Percentiles rank a stretch among this genome's conserved stretches.
Evolutionary conservation across 1,284 basidiomycete species (phyloP).

Genomic region (Veloporphyrellus conicus): DNA sequence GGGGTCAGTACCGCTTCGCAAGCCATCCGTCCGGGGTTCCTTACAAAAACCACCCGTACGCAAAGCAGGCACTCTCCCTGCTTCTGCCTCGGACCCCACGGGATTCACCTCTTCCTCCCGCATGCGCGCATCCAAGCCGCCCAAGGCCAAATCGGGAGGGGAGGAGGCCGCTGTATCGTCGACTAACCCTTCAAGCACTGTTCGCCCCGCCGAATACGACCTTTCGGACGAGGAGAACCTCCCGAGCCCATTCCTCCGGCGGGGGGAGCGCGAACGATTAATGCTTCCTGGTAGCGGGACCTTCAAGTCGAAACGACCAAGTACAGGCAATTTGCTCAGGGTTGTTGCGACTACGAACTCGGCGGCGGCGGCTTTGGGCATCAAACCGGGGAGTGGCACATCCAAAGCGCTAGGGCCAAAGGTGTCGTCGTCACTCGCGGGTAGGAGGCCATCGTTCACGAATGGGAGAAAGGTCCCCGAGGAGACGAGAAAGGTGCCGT

Average conservation of each 20-base stretch:
- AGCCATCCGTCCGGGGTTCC: conserved; percentile 31
- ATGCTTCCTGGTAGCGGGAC: conserved; percentile 12
- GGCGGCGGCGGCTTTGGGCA: conserved; percentile 31
- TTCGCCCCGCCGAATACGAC: conserved; percentile 49
- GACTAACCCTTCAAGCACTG: conserved; percentile 8
- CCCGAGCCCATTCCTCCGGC: conserved; percentile 77
- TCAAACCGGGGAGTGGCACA: conserved; percentile 17
- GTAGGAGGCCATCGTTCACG: conserved; percentile 30
- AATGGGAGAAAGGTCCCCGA: conserved; percentile 48
- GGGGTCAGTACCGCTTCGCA: conserved; percentile 24
- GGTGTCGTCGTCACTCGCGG: conserved; percentile 10
- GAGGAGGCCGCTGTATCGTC: neutral
- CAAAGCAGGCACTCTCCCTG: conserved; percentile 15
- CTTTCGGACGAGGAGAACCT: conserved; percentile 76
- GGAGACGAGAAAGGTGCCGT: conserved; percentile 48
- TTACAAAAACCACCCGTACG: conserved; percentile 17
- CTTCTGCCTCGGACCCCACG: conserved; percentile 34
- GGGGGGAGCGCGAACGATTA: conserved; percentile 41
- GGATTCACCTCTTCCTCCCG: conserved; percentile 18
- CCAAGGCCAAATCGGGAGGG: conserved; percentile 9
- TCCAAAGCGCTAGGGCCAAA: conserved; percentile 15
- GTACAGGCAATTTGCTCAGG: conserved; percentile 51
- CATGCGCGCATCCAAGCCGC: conserved; percentile 13
- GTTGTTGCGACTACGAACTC: conserved; percentile 63
- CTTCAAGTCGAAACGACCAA: conserved; percentile 39